Base-by-base conservation (phyloP, 352 stramenopile genomes). In the Thalassiosira oceanica region DNA sequence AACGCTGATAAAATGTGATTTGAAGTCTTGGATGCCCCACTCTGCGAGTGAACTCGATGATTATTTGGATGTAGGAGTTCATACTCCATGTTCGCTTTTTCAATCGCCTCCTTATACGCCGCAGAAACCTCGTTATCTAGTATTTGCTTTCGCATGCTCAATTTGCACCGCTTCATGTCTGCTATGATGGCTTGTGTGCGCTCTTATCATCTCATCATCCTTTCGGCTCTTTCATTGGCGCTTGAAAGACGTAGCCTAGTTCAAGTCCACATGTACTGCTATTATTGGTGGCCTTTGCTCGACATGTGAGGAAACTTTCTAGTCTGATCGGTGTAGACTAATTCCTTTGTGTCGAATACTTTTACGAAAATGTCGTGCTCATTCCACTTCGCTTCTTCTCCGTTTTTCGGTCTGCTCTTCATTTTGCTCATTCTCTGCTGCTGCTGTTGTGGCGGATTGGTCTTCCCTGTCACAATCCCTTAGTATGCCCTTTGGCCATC, bases 241-340 rank as follows among this genome's bases (percentile, higher is more conserved):
- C 36, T 15, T 20, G 27, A 8, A 53, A 33, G 41, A 83, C 78
- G 31, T 29, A 20, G 50, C 76, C 79, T 10, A 23, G 60, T 44
- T 83, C 68, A 21, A 67, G 52, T 20, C 76, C 65, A 28, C 65
- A 77, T 2, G 82, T 36, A 83, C 48, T 27, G 83, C 57, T 3
- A 85, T 61, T 87, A 79, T 16, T 72, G 39, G 35, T 80, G 70
- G 2, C 61, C 54, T 24, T 16, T 28, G 15, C 8, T 37, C 6
- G 66, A 85, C 18, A 15, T 29, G 7, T 36, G 39, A 3, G 60
- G 67, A 33, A 83, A 80, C 18, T 10, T 10, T 7, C 71, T 66
- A 3, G 76, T 77, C 66, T 74, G 70, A 42, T 85, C 71, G n/a
- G 48, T 64, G 45, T 77, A 77, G 0, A 64, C 42, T 7, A 54